A percentile compares a stretch with the other conserved stretches of the same genome.
Evolutionary conservation across 192 early-diverging fungal species (phyloP).

Genomic region (Backusella luteola): DNA sequence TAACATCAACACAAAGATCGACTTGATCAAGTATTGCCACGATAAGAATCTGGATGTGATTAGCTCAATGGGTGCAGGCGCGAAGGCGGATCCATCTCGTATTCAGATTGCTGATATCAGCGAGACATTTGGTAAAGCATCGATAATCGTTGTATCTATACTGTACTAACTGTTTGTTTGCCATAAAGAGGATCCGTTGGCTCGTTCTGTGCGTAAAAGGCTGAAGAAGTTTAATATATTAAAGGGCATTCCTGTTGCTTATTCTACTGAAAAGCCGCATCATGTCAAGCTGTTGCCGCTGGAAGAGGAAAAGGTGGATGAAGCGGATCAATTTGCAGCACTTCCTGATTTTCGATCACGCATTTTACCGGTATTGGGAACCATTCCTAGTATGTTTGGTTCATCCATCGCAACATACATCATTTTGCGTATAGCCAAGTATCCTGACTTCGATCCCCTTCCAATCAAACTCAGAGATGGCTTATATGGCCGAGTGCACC

Average conservation of each 20-base stretch:
- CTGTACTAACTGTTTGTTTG: not conserved
- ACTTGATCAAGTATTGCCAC: constrained; percentile 84
- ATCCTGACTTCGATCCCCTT: constrained; percentile 61
- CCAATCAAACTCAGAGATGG: constrained; percentile 73
- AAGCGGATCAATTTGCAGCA: constrained; percentile 86
- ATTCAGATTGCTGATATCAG: constrained; percentile 96
- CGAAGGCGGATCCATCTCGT: constrained; percentile 93
- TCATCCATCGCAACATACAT: constrained; percentile 89
- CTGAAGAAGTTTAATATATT: constrained; percentile 72
- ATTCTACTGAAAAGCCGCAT: constrained; percentile 94
- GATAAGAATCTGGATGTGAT: constrained; percentile 75
- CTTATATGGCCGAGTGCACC: constrained; percentile 70
- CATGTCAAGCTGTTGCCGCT: constrained; percentile 87
- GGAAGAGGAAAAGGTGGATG: constrained; percentile 77
- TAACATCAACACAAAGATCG: constrained; percentile 93
- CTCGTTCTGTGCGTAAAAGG: constrained; percentile 77
- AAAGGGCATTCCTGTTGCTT: constrained; percentile 87
- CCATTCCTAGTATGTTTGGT: constrained; percentile 94
- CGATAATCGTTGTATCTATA: not conserved
- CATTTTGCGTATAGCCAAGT: constrained; percentile 58
- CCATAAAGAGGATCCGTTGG: constrained; percentile 83
- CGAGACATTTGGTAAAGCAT: constrained; percentile 71
- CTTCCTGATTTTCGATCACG: constrained; percentile 94
- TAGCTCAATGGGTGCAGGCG: constrained; percentile 97
- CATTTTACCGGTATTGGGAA: constrained; percentile 76